phyloP scores from a whole-genome alignment of 2,329 filamentous ascomycete genomes.

The Xenoacremonium recifei region DNA sequence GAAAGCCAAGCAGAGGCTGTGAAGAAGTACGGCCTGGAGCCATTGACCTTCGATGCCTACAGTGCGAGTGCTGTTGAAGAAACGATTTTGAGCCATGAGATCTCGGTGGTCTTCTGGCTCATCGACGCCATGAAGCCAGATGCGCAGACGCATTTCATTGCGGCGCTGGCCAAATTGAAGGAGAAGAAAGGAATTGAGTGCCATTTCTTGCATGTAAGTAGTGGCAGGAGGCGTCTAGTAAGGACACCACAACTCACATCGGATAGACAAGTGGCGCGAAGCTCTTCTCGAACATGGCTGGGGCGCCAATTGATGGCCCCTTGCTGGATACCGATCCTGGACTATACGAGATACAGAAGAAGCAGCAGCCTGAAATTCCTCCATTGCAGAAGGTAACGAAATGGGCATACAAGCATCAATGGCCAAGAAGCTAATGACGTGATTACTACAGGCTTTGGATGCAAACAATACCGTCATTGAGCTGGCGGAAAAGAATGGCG shows the following conservation, averaged over 20 bases:
- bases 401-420: too few relatives aligned
- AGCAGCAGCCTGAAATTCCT: background rate
- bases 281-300: slow-evolving; percentile 47
- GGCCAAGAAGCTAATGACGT: too few relatives aligned
- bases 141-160: slow-evolving; percentile 40
- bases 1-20: slow-evolving; percentile 43
- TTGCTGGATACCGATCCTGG: slow-evolving; percentile 42
- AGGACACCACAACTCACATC: background rate
- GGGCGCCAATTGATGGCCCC: slow-evolving; percentile 37
- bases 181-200: slow-evolving; percentile 10
- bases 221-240: background rate
- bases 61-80: slow-evolving; percentile 34
- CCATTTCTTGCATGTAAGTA: slow-evolving; percentile 11
- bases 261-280: slow-evolving; percentile 49
- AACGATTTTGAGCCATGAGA: slow-evolving; percentile 39
- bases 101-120: slow-evolving; percentile 48
- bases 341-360: slow-evolving; percentile 3
- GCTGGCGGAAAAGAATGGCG: slow-evolving; percentile 37
- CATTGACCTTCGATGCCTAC: slow-evolving; percentile 38
- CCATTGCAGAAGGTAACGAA: too few relatives aligned
- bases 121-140: slow-evolving; percentile 37
- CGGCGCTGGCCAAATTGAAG: slow-evolving; percentile 44
- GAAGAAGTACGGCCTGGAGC: slow-evolving; percentile 40
- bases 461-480: slow-evolving; percentile 45
- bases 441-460: slow-evolving; percentile 37